phyloP scores from a whole-genome alignment of 176 grass and related monocot species.

The maize (Zea mays) region Zm-B73-REFERENCE-NAM-5.0 NC_050101.1:176998501-176999000 shows the following conservation, averaged over 20 bases:
- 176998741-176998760: constrained; percentile 62
- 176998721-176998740: constrained; percentile 54
- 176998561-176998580: constrained; percentile 65
- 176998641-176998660: constrained; percentile 67
- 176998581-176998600: constrained; percentile 82
- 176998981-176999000: constrained; percentile 55
- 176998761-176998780: constrained; percentile 71
- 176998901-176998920: constrained; percentile 70
- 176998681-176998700: constrained; percentile 57
- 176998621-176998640: constrained; percentile 50
- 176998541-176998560: constrained; percentile 57
- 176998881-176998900: constrained; percentile 78
- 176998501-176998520: constrained; percentile 48
- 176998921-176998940: constrained; percentile 48
- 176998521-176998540: constrained; percentile 58
- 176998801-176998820: constrained; percentile 56
- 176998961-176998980: constrained; percentile 90
- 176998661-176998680: constrained; percentile 88
- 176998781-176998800: constrained; percentile 67
- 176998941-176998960: constrained; percentile 44
- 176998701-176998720: constrained; percentile 51
- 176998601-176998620: constrained; percentile 51
- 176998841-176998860: constrained; percentile 72
- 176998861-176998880: constrained; percentile 61
- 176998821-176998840: constrained; percentile 61